These are phyloP conservation scores for Sphaerosporella brunnea DNA, from an alignment of 495 filamentous ascomycete genomes.

Conservation along the genomic window DNA sequence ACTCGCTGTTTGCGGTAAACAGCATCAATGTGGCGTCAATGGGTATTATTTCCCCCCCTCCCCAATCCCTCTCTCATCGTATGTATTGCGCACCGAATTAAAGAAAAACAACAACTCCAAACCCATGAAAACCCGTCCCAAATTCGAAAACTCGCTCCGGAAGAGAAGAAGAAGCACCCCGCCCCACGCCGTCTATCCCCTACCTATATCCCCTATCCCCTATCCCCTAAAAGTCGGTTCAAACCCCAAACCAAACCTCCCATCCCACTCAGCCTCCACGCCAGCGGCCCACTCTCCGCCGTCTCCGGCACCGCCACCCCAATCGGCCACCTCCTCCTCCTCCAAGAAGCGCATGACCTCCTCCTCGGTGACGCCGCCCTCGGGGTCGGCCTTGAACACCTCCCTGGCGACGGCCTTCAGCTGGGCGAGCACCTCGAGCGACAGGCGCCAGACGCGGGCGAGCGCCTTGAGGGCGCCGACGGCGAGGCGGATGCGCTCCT, in stretches of 20 bases:
- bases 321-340: conserved; percentile 20
- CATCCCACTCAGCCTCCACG: neutral
- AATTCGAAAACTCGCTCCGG: no score
- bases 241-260: conserved; percentile 1
- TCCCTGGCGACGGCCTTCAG: conserved; percentile 54
- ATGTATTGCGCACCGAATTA: no score
- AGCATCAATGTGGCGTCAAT: no score
- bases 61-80: no score
- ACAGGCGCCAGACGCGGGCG: conserved; percentile 59
- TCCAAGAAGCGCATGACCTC: conserved; percentile 22
- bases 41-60: no score
- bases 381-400: conserved; percentile 39
- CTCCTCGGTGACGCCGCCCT: conserved; percentile 27
- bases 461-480: conserved; percentile 66
- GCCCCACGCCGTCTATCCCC: no score
- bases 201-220: no score
- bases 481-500: conserved; percentile 61
- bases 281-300: conserved; percentile 2
- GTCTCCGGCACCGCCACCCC: conserved; percentile 13
- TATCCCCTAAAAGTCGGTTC: no score
- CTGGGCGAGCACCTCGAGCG: conserved; percentile 51
- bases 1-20: no score
- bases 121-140: no score
- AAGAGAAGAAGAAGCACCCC: no score
- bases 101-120: no score